These are phyloP conservation scores for Pseudonitzschia multistriata DNA, from an alignment of 108 stramenopile genomes.

Conservation along the genomic window DNA sequence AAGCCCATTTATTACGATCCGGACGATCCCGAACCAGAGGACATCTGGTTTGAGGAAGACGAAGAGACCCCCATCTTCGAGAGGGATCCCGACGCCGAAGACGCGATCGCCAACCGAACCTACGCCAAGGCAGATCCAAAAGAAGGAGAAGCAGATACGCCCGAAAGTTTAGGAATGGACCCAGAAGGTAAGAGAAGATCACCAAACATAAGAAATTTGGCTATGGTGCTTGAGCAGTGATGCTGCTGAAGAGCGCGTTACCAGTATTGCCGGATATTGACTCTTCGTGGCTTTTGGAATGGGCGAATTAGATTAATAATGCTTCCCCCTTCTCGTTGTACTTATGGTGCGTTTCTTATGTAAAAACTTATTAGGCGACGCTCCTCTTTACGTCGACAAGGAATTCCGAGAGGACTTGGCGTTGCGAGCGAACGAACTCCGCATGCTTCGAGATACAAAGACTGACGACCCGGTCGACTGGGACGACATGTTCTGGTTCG, in stretches of 20 bases:
- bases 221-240: too few relatives aligned
- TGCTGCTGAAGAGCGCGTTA: too few relatives aligned
- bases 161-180: conserved; percentile 47
- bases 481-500: conserved; percentile 19
- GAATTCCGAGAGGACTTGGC: conserved; percentile 44
- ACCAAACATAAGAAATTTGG: not conserved
- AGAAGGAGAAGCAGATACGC: conserved; percentile 52
- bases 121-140: conserved; percentile 42
- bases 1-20: conserved; percentile 45
- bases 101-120: conserved; percentile 15
- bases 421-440: conserved; percentile 10
- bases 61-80: conserved; percentile 45
- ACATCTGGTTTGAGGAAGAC: conserved; percentile 38
- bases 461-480: conserved; percentile 5
- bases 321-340: not conserved
- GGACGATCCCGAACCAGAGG: conserved; percentile 63
- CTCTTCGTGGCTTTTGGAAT: too few relatives aligned
- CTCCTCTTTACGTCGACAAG: conserved; percentile 23
- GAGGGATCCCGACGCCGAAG: conserved; percentile 40
- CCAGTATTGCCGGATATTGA: too few relatives aligned
- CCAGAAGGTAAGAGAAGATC: conserved; percentile 20
- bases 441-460: not conserved
- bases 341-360: not conserved
- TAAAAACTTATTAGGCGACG: conserved; percentile 11
- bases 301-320: not conserved